phyloP scores from a whole-genome alignment of 768 basidiomycete genomes.

The Suillus subluteus region DNA sequence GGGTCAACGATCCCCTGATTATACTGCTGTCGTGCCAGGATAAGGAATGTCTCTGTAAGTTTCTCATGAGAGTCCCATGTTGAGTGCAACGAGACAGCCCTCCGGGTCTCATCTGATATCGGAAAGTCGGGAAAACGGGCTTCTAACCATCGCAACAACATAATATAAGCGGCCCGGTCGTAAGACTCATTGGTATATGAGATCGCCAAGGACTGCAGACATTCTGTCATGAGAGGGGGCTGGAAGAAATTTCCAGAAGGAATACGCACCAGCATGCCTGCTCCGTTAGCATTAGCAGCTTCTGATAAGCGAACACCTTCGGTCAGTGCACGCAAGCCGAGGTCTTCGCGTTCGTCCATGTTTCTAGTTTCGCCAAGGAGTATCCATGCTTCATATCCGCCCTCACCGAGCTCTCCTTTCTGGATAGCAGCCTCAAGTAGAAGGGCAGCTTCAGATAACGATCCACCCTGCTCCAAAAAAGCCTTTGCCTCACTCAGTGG shows the following conservation, averaged over 20 bases:
- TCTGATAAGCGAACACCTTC: slow-evolving; percentile 75
- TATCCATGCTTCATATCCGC: slow-evolving; percentile 90
- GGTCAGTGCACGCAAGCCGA: slow-evolving; percentile 76
- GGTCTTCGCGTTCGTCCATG: slow-evolving; percentile 88
- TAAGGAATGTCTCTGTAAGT: slow-evolving; percentile 83
- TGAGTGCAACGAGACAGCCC: slow-evolving; percentile 56
- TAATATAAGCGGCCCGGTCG: slow-evolving; percentile 83
- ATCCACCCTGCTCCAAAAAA: slow-evolving; percentile 78
- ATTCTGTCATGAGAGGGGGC: background rate
- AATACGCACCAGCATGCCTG: slow-evolving; percentile 71
- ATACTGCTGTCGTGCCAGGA: slow-evolving; percentile 83
- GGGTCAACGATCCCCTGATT: slow-evolving; percentile 72
- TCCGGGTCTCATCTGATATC: slow-evolving; percentile 57
- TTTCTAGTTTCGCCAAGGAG: slow-evolving; percentile 87
- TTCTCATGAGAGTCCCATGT: slow-evolving; percentile 83
- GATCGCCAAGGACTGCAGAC: slow-evolving; percentile 82
- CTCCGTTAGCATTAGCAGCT: slow-evolving; percentile 60
- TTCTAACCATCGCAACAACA: slow-evolving; percentile 84
- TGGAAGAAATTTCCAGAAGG: background rate
- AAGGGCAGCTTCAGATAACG: slow-evolving; percentile 84
- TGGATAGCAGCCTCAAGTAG: slow-evolving; percentile 92
- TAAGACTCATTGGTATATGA: slow-evolving; percentile 95
- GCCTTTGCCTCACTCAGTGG: slow-evolving; percentile 72
- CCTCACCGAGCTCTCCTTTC: slow-evolving; percentile 76
- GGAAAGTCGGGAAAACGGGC: slow-evolving; percentile 62